phyloP scores from a whole-genome alignment of 495 filamentous ascomycete species.

The Platismatia glauca region DNA sequence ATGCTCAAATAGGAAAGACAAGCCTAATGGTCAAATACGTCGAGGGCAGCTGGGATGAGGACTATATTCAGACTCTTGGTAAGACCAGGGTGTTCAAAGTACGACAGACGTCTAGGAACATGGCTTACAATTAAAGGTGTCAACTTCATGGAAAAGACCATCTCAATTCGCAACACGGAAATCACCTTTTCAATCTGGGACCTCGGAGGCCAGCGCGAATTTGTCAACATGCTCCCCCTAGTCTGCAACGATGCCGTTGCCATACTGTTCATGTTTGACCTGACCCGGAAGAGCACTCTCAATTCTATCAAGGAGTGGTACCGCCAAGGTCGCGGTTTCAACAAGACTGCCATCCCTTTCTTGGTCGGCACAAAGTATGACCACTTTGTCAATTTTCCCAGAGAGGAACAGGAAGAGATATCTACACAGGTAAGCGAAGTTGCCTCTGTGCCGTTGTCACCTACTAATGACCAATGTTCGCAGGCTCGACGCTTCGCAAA shows the following conservation, averaged over 20 bases:
- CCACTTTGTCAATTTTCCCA: conserved; percentile 95
- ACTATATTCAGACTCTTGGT: conserved; percentile 98
- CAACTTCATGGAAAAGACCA: conserved; percentile 99
- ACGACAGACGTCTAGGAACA: not conserved
- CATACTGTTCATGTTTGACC: conserved; percentile 98
- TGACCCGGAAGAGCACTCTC: conserved; percentile 93
- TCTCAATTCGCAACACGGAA: conserved; percentile 98
- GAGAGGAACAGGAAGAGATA: conserved; percentile 96
- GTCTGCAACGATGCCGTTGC: conserved; percentile 98
- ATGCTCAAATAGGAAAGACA: conserved; percentile 98
- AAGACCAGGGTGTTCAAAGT: conserved; percentile 22
- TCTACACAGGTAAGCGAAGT: conserved; percentile 65
- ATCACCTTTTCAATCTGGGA: conserved; percentile 99
- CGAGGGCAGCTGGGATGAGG: conserved; percentile 97
- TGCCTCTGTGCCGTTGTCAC: not conserved
- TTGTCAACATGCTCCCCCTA: conserved; percentile 97
- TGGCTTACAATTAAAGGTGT: conserved; percentile 46
- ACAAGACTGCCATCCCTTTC: conserved; percentile 98
- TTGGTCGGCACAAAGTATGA: conserved; percentile 97
- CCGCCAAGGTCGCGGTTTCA: conserved; percentile 92
- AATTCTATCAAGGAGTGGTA: conserved; percentile 99
- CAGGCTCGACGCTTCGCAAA: conserved; percentile 93
- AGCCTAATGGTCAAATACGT: conserved; percentile 99
- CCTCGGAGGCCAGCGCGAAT: conserved; percentile 93
- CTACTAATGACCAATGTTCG: conserved; percentile 14